A percentile compares a stretch with the other conserved stretches of the same genome.
Evolutionary conservation across 768 basidiomycete genomes (phyloP).

Genomic region (Mycena alexandri): DNA sequence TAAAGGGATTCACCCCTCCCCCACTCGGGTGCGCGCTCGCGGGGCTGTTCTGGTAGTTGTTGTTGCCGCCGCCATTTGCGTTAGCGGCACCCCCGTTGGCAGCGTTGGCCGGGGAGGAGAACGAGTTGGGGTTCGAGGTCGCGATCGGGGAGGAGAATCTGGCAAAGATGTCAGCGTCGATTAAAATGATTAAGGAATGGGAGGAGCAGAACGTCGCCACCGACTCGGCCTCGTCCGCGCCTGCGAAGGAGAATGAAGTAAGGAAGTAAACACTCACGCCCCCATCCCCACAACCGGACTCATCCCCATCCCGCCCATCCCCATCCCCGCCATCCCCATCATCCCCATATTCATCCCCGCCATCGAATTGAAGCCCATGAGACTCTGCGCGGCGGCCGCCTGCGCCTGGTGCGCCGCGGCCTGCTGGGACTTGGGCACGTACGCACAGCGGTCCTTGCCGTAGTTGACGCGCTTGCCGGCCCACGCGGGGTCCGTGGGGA

Average conservation of each 20-base stretch:
- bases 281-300: conserved; percentile 2
- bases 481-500: conserved; percentile 94
- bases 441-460: conserved; percentile 98
- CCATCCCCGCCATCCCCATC: not conserved
- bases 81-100: not conserved
- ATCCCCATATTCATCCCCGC: not conserved
- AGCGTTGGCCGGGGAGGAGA: not conserved
- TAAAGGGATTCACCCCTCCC: conserved; percentile 24
- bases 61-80: conserved; percentile 16
- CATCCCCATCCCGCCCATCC: not conserved
- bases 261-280: conserved; percentile 11
- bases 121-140: conserved; percentile 21
- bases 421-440: conserved; percentile 96
- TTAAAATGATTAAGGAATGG: too few species aligned
- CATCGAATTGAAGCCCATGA: conserved; percentile 8
- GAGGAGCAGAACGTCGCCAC: too few species aligned
- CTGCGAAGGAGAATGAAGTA: conserved; percentile 65
- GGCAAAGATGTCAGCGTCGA: conserved; percentile 3
- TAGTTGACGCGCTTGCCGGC: conserved; percentile 97
- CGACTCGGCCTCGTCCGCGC: too few species aligned
- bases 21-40: conserved; percentile 30
- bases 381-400: conserved; percentile 83
- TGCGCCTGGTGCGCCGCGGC: conserved; percentile 89
- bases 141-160: conserved; percentile 50
- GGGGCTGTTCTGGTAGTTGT: conserved; percentile 11